Base-by-base conservation (phyloP, 805 yeast genomes). In the Teunomyces funiuensis region DNA sequence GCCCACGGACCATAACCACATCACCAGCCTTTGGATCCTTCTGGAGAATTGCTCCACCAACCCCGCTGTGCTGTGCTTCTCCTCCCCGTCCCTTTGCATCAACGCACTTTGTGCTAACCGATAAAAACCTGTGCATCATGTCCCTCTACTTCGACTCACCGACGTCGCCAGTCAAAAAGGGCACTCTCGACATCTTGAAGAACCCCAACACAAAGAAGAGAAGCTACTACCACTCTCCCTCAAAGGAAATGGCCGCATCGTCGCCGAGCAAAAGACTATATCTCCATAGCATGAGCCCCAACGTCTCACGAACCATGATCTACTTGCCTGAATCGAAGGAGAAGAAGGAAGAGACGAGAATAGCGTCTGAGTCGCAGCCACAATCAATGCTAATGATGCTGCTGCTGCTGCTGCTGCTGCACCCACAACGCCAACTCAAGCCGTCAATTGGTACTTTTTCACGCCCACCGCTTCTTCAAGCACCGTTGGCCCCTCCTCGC, bases 211-310 rank as follows among this genome's bases (percentile, higher is more conserved):
- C 40, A 23, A 36, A 33, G 15, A 44, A 44, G 37, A 37, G 44
- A 33, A 17, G 39, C 25, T 41, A 31, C 42, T 30, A 18, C 19
- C 39, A 29, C 28, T 37, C 45, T 8, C 45, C 45, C 4, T 36
- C 46, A 13, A 34, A 33, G n/a, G 41, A 28, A 13, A 18, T 13
- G 20, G 34, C 16, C 15, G 30, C 38, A 10, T 38, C 19, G 31
- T 54, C 60, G 9, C 57, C 65, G 13, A 46, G 49, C 18, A 63
- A 59, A 45, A 44, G 70, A 39, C 46, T 53, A 17, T 55, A 55
- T 39, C 50, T 66, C 33, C 66, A 60, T 39, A 58, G 49, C 41
- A 61, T 66, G 66, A 63, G 69, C 47, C 70, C 71, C 28, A 66
- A 66, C 42, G 67, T 65, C 9, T 30, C 59, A 10, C 50, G 56